Evolutionary conservation across 2,329 filamentous ascomycete species (phyloP), one percentile per base, ranked within the genome.

Genomic region (Ophiostoma ips): DNA sequence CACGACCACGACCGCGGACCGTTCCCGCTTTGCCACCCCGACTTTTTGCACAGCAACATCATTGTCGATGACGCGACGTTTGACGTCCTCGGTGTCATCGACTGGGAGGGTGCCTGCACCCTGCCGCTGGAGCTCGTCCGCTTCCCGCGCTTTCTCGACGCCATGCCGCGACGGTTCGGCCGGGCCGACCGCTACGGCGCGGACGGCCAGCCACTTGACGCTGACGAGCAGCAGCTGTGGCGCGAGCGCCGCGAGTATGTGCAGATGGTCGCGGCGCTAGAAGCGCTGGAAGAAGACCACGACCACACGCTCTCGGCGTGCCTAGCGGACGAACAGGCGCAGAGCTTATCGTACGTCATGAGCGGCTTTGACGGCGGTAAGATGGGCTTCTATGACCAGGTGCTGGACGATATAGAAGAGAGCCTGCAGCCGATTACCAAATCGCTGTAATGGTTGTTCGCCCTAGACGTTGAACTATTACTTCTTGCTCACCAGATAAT

Each of bases 41-140:
- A 64, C 40, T 61, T 64, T 50, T n/a, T 56, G 15, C 58, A 63
- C 53, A 63, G 55, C 55, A 64, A 62, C 52, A 60, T 64, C 12
- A 56, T 64, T 40, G 56, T 64, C 18, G 56, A 60, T 46, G 49
- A 60, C 16, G 46, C 51, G 31, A 12, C 8, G 19, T 61, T 57
- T 50, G 31, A 56, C 1, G 55, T 63, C 4, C 50, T 59, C 9
- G 58, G 55, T 34, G 50, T 64, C 36, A 62, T 64, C 41, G 61
- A 64, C 53, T 65, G 61, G 63, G 59, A 64, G 52, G 54, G 53
- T 10, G 58, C 60, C 21, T 59, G 53, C 31, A 58, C 59, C 0
- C 43, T 55, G 6, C 61, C 59, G 10, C 56, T 52, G 53, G 53
- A 60, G 53, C n/a, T n/a, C n/a, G n/a, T n/a, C n/a, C n/a, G n/a